Conservation (phyloP, 805 yeast species). For the Sugiyamaella floridensis region DNA sequence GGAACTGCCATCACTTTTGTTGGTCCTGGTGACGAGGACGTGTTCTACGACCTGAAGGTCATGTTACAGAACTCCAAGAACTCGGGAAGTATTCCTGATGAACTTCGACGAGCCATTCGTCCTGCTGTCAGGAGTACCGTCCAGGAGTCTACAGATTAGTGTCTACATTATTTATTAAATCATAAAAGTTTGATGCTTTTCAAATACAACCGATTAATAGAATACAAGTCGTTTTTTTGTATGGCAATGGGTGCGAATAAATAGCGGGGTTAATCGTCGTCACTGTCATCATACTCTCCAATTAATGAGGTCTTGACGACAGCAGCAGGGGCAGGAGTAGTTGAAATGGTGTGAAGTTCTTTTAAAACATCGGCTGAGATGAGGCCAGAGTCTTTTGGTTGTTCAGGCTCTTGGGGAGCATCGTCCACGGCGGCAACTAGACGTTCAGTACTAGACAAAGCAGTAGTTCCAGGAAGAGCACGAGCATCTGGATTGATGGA, state of each 20-base stretch:
- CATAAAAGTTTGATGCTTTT: too few relatives aligned
- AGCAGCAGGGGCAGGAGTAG: neutral
- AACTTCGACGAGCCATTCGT: constrained; percentile 24
- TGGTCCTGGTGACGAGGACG: constrained; percentile 45
- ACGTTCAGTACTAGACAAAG: constrained; percentile 2
- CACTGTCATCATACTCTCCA: neutral
- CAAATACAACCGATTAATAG: too few relatives aligned
- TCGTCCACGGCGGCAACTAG: constrained; percentile 5
- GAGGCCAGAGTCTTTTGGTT: neutral
- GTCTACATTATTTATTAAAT: too few relatives aligned
- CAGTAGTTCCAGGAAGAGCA: neutral
- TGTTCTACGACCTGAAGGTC: constrained; percentile 45
- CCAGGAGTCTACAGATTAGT: neutral
- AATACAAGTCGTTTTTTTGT: neutral
- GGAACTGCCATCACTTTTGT: constrained; percentile 76
- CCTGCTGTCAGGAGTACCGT: constrained; percentile 9
- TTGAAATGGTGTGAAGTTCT: neutral
- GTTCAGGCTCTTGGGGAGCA: neutral
- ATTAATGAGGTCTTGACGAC: neutral
- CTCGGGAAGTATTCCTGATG: constrained; percentile 37
- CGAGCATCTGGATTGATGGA: constrained; percentile 14
- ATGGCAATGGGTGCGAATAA: neutral
- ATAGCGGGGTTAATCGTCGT: neutral
- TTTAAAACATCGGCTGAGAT: neutral
- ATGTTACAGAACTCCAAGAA: constrained; percentile 34